Percentiles rank a stretch among this genome's conserved stretches.
These are phyloP conservation scores for Colletotrichum tropicale DNA, from an alignment of 2,329 filamentous ascomycete genomes.

Conservation along the genomic window DNA sequence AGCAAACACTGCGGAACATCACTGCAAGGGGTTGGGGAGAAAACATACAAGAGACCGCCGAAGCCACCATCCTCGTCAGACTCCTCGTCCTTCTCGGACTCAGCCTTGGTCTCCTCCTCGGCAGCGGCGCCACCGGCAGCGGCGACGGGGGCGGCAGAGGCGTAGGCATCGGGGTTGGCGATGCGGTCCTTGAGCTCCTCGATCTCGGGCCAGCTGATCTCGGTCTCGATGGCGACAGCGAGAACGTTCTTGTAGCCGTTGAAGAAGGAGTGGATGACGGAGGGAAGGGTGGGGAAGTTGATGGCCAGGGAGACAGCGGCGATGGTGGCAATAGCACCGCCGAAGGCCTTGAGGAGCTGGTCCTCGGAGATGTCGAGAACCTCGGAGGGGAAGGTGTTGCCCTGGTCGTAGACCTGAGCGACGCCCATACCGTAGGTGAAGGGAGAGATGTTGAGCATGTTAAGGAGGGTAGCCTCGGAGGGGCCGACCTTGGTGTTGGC, in stretches of 20 bases:
- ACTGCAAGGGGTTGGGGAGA: background rate
- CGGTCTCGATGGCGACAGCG: conserved; percentile 86
- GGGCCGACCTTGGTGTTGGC: conserved; percentile 92
- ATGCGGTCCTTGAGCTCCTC: conserved; percentile 99
- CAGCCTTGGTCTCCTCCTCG: conserved; percentile 66
- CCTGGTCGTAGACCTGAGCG: conserved; percentile 94
- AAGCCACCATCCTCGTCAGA: conserved; percentile 73
- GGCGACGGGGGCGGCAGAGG: conserved; percentile 72
- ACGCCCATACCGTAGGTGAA: conserved; percentile 99
- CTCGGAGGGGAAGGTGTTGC: conserved; percentile 84
- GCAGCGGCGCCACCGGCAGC: conserved; percentile 61
- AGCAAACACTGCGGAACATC: conserved; percentile 29
- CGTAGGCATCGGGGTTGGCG: conserved; percentile 97
- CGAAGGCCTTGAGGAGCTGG: conserved; percentile 87
- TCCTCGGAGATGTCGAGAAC: conserved; percentile 95
- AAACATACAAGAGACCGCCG: conserved; percentile 76
- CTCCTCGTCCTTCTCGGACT: conserved; percentile 73
- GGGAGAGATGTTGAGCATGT: conserved; percentile 99
- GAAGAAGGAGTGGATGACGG: conserved; percentile 94
- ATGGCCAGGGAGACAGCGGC: conserved; percentile 88
- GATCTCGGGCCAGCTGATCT: conserved; percentile 94
- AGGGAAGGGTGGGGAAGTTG: conserved; percentile 95
- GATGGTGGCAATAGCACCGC: conserved; percentile 82
- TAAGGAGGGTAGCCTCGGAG: conserved; percentile 97
- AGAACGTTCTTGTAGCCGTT: conserved; percentile 98